Conservation (phyloP, 805 yeast genomes). For the Starmera dryadoides region DNA sequence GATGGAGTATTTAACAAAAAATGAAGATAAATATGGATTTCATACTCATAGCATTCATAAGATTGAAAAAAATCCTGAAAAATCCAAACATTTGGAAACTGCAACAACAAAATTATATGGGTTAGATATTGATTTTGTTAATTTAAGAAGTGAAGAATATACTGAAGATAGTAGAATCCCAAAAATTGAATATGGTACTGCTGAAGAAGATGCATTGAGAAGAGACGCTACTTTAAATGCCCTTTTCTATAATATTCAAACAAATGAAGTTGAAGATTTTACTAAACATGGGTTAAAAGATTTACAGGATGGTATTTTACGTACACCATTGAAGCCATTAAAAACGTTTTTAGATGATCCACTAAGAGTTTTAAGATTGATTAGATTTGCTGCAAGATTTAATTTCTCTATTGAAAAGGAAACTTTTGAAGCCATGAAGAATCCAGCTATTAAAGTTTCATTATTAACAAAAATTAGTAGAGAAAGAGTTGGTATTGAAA, state of each 20-base stretch:
- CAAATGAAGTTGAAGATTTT: constrained; percentile 71
- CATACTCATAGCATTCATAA: constrained; percentile 52
- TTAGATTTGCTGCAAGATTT: constrained; percentile 80
- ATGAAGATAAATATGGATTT: constrained; percentile 24
- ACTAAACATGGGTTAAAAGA: constrained; percentile 75
- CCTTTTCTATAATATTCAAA: constrained; percentile 73
- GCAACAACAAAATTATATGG: constrained; percentile 85
- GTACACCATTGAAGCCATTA: constrained; percentile 84
- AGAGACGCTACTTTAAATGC: constrained; percentile 96
- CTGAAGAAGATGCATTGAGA: constrained; percentile 83
- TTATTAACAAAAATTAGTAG: constrained; percentile 72
- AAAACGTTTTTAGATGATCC: constrained; percentile 94
- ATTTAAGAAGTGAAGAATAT: constrained; percentile 81
- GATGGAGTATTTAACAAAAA: constrained; percentile 37
- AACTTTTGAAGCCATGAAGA: constrained; percentile 57
- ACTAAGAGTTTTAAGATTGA: constrained; percentile 73
- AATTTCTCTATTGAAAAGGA: constrained; percentile 55
- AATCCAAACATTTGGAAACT: constrained; percentile 93
- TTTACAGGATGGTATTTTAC: constrained; percentile 55
- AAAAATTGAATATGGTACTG: constrained; percentile 73
- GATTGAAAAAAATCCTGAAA: constrained; percentile 89
- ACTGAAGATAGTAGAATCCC: constrained; percentile 87
- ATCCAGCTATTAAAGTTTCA: constrained; percentile 46
- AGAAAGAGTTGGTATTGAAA: constrained; percentile 84
- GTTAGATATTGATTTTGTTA: constrained; percentile 89